Base-by-base conservation (phyloP, 2,329 filamentous ascomycete genomes). In the Xylaria hypoxylon region DNA sequence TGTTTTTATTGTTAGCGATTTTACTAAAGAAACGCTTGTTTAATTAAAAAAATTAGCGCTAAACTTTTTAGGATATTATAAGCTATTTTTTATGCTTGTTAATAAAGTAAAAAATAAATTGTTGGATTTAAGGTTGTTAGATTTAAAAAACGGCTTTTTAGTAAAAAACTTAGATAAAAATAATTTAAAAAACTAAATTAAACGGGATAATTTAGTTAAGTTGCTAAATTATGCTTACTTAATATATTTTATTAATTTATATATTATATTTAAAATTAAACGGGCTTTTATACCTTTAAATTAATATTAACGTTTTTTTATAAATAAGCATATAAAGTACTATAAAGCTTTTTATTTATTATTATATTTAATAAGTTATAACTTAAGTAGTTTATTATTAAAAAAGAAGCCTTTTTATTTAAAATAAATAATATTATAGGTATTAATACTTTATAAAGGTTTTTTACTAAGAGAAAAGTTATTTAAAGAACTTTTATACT, bases 161-260 rank as follows among this genome's bases (percentile, higher is more conserved):
- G 17, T 50, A 31, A 31, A 17, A n/a, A n/a, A n/a, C n/a, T n/a
- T 28, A 24, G 3, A n/a, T 33, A 13, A 51, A 10, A n/a, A n/a
- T 51, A 33, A 51, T 10, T 51, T 51, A 51, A 33, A 51, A 51
- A 51, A 51, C 28, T 51, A 33, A 51, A n/a, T 11, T 51, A n/a
- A 10, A 2, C n/a, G n/a, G n/a, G 8, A 1, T 10, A 19, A 51
- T 26, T 5, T 51, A 13, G 4, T 33, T 33, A 51, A n/a, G 19
- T 51, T 33, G 19, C 1, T 51, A 51, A 51, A 51, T 10, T 51
- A 51, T 19, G 0, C n/a, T 10, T 7, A 5, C 5, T n/a, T 31
- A 51, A 33, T 51, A 51, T 51, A n/a, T 19, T 8, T 51, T 51
- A 51, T 33, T 10, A 4, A 5, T 51, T 19, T 10, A 51, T 51